These are phyloP conservation scores for Trichoderma sp. DNA, from an alignment of 2,329 filamentous ascomycete genomes.

Conservation along the genomic window DNA sequence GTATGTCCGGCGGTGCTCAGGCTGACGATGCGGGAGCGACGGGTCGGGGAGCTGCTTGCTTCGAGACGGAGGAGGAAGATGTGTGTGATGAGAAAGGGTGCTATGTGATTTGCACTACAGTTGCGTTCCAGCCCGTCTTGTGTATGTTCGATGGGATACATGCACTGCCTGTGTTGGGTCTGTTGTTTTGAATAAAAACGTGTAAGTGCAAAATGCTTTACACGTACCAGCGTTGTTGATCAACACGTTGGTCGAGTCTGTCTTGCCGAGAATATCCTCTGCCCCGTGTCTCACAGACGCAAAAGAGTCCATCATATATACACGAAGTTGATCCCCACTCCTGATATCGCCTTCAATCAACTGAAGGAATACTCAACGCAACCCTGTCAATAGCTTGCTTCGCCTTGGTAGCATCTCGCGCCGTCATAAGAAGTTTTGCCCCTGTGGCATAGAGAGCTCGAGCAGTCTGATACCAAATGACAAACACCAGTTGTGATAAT, in stretches of 20 bases:
- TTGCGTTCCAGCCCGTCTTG: background rate
- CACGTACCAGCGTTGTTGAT: slow-evolving; percentile 4
- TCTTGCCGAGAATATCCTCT: background rate
- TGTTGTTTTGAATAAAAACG: background rate
- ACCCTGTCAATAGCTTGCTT: background rate
- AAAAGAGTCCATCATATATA: background rate
- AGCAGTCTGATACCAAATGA: background rate
- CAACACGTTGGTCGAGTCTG: background rate
- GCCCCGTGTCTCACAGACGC: background rate
- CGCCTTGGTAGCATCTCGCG: background rate
- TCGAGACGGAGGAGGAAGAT: background rate
- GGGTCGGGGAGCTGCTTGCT: background rate
- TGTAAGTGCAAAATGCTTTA: background rate
- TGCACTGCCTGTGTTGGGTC: background rate
- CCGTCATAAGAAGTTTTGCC: background rate
- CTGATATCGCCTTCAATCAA: background rate
- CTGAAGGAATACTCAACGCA: background rate
- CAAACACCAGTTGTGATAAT: background rate
- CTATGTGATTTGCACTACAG: background rate
- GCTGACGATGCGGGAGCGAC: slow-evolving; percentile 1
- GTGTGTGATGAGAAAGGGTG: background rate
- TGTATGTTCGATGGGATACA: background rate
- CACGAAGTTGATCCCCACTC: background rate
- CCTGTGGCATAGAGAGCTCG: slow-evolving; percentile 1
- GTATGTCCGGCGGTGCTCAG: background rate